These are phyloP conservation scores for Trichoderma simmonsii DNA, from an alignment of 2,329 filamentous ascomycete species.

Conservation along the genomic window DNA sequence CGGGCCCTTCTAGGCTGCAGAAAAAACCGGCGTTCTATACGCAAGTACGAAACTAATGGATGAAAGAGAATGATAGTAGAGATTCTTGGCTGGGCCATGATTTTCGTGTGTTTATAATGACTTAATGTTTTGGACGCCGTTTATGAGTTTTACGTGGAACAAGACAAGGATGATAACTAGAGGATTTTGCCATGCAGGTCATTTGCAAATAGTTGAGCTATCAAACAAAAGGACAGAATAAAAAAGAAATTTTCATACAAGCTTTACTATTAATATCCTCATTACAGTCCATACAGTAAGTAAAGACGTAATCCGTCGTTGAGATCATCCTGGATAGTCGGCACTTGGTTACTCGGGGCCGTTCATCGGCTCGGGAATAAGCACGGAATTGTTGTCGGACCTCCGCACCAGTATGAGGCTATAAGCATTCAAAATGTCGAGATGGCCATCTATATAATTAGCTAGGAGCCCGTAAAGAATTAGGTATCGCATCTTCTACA, in stretches of 20 bases:
- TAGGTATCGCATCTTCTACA: neutral
- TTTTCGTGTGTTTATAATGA: neutral
- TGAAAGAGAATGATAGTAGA: neutral
- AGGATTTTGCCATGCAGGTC: conserved; percentile 9
- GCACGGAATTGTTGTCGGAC: conserved; percentile 10
- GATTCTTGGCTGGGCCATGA: neutral
- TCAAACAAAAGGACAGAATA: neutral
- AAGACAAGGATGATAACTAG: neutral
- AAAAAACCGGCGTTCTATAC: conserved; percentile 9
- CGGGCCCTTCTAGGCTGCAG: conserved; percentile 4
- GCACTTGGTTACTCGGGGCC: neutral
- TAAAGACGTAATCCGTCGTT: neutral
- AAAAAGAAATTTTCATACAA: neutral
- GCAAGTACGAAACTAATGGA: neutral
- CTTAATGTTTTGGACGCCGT: conserved; percentile 16
- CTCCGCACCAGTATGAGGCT: conserved; percentile 1
- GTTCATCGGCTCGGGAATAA: conserved; percentile 9
- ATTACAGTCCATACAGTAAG: neutral
- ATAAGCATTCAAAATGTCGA: neutral
- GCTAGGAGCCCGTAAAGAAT: neutral
- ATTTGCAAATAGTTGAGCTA: conserved; percentile 11
- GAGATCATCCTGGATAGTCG: neutral
- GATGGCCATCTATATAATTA: neutral
- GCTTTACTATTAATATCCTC: too few relatives aligned
- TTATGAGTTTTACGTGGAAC: conserved; percentile 14